Base-by-base conservation (phyloP, 2,329 filamentous ascomycete species). In the Dactylellina sp. region DNA sequence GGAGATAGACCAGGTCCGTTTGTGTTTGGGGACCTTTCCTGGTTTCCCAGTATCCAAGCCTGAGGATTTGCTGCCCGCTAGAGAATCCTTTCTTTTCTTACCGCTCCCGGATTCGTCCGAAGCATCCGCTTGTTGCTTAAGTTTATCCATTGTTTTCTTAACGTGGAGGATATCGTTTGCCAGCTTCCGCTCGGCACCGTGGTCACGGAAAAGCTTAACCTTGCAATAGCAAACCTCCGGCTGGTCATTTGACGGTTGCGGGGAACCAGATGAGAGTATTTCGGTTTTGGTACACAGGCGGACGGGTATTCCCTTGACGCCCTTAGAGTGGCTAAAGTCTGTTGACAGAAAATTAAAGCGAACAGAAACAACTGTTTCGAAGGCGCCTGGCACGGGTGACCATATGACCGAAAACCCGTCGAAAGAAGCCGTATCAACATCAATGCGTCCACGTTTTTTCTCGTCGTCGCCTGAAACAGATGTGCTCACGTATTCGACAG, bases 311-410 rank as follows among this genome's bases (percentile, higher is more conserved):
- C 95, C 95, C 82, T 98, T 99, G 53, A 99, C 95, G 49, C 95
- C 95, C 80, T 99, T 99, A 7, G 95, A 98, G 80, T 98, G 95
- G 81, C 94, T 98, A 80, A 98, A 99, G 80, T 99, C 95, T 7
- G 95, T 99, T 0, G 95, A 99, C 0, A 99, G 85, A 80, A 99
- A 99, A 82, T 99, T 99, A 85, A 98, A 99, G 49, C 95, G 91
- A 11, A 98, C 92, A 7, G 93, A 91, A 64, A 99, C 88, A 53
- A 89, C 91, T 80, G 93, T 95, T 78, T 97, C 93, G 2, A 90
- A 84, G 0, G 84, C 82, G 0, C 89, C 88, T 53, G 89, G 89
- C 2, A 88, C 89, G 0, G 92, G 90, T 0, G 89, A 91, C 94
- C 94, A 98, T 4, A 89, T 87, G 2, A 98, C 92, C 5, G 90